A percentile compares a stretch with the other conserved stretches of the same genome.
Evolutionary conservation across 345 rosid genomes (phyloP).

Genomic region (Chamaenerion angustifolium): DNA sequence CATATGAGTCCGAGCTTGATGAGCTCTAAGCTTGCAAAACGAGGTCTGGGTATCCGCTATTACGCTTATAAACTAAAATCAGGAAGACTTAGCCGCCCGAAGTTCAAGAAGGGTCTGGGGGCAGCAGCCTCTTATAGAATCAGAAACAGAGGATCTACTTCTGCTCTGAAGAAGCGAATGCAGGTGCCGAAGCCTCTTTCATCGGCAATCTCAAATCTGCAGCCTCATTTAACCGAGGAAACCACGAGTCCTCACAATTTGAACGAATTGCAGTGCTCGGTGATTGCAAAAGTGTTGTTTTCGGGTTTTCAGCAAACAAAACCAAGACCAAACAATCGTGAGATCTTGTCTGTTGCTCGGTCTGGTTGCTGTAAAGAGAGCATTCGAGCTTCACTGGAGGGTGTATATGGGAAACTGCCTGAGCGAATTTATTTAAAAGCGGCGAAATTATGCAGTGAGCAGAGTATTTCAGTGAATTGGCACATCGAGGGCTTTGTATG

Average conservation of each 20-base stretch:
- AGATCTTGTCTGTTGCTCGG: slow-evolving; percentile 66
- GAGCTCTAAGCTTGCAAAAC: slow-evolving; percentile 50
- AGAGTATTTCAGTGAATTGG: slow-evolving; percentile 75
- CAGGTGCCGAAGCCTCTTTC: slow-evolving; percentile 47
- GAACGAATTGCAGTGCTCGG: slow-evolving; percentile 51
- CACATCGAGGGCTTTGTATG: slow-evolving; percentile 66
- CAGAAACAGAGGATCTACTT: slow-evolving; percentile 49
- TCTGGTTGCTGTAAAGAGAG: slow-evolving; percentile 79
- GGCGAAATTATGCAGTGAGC: slow-evolving; percentile 89
- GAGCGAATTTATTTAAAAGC: slow-evolving; percentile 73
- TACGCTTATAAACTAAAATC: slow-evolving; percentile 69
- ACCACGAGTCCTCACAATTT: slow-evolving; percentile 28
- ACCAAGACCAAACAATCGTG: slow-evolving; percentile 73
- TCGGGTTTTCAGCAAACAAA: slow-evolving; percentile 63
- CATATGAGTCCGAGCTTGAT: slow-evolving; percentile 63
- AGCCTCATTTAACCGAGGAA: slow-evolving; percentile 23
- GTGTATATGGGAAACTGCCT: slow-evolving; percentile 58
- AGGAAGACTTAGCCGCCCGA: slow-evolving; percentile 83
- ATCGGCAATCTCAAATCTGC: slow-evolving; percentile 17
- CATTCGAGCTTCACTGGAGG: slow-evolving; percentile 66
- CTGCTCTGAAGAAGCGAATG: slow-evolving; percentile 60
- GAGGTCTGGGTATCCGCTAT: slow-evolving; percentile 62
- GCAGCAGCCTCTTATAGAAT: slow-evolving; percentile 61
- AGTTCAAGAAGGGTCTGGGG: slow-evolving; percentile 75
- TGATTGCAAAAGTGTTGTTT: slow-evolving; percentile 53